Evolutionary conservation across 2,329 filamentous ascomycete species (phyloP), one percentile per base, ranked within the genome.

Genomic region (Paracoccidioides brasiliensis): DNA sequence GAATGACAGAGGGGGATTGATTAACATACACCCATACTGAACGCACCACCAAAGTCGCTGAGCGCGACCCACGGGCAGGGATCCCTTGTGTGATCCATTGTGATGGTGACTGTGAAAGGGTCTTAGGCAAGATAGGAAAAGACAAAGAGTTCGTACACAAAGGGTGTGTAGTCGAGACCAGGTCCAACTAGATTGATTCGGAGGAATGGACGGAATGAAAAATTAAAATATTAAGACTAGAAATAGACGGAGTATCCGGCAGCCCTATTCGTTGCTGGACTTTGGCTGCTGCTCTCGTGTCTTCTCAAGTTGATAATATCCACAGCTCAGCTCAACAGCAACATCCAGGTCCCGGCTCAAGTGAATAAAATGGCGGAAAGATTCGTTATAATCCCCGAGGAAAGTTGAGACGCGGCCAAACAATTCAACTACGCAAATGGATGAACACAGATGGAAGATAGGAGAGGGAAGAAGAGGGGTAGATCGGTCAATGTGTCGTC

Each of bases 41-140:
- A 96, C 56, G 91, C 93, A 75, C 93, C 93, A 60, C 93, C 93
- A 70, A 97, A 97, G 76, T 98, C 93, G 75, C 90, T 95, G 63
- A 97, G 80, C 62, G 93, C 87, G 68, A 97, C 90, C 85, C 86
- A 97, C 56, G 93, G 93, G 75, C 93, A 97, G 60, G 93, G 93
- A 74, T 97, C 93, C 76, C 93, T 82, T 61, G 88, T 86, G 79
- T 97, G 93, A 83, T 98, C 91, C 86, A 95, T 93, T 55, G 44
- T 68, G 58, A 38, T 33, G 6, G 37, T 8, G 28, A 4, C 14
- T 40, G n/a, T 51, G 15, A 41, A 12, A 14, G 12, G 37, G 33
- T 15, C 14, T 41, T 51, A 8, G 2, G 8, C 22, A 32, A 22
- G 6, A 30, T 8, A 1, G 38, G 10, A 42, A 37, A 37, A 28